Conservation (phyloP, 768 basidiomycete genomes). For the Megacollybia marginata region DNA sequence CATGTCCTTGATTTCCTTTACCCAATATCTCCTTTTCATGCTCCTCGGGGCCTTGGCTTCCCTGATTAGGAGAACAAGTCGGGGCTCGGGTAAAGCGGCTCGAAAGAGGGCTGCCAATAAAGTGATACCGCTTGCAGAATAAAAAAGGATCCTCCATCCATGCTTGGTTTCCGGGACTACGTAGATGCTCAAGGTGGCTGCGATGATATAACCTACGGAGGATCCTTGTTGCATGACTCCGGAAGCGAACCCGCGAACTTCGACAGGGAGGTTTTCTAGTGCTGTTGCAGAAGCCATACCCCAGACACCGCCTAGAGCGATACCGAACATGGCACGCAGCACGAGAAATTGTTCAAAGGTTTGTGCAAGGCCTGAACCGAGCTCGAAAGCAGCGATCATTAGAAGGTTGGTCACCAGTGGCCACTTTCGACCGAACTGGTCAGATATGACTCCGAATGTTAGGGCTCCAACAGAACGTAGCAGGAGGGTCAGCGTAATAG, state of each 20-base stretch:
- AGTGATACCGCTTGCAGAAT: slow-evolving; percentile 46
- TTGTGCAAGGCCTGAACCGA: slow-evolving; percentile 50
- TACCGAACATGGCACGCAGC: slow-evolving; percentile 52
- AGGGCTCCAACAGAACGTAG: slow-evolving; percentile 49
- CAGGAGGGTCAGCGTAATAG: slow-evolving; percentile 65
- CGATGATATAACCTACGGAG: slow-evolving; percentile 33
- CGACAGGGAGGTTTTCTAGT: slow-evolving; percentile 57
- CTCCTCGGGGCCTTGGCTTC: slow-evolving; percentile 14
- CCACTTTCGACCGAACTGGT: slow-evolving; percentile 41
- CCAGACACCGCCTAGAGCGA: slow-evolving; percentile 48
- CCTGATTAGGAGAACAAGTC: slow-evolving; percentile 39
- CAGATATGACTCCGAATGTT: slow-evolving; percentile 47
- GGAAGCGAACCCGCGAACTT: slow-evolving; percentile 54
- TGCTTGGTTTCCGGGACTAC: slow-evolving; percentile 13
- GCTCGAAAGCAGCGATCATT: slow-evolving; percentile 35
- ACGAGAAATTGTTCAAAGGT: slow-evolving; percentile 46
- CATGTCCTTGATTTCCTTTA: slow-evolving; percentile 48
- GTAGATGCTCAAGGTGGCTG: slow-evolving; percentile 9
- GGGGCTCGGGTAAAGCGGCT: slow-evolving; percentile 47
- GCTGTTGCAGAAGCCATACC: slow-evolving; percentile 49
- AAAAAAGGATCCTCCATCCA: slow-evolving; percentile 46
- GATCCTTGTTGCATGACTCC: slow-evolving; percentile 71
- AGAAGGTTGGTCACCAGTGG: slow-evolving; percentile 50
- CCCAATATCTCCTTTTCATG: slow-evolving; percentile 29
- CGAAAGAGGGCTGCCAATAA: slow-evolving; percentile 49